A percentile compares a stretch with the other conserved stretches of the same genome.
These are phyloP conservation scores for Mycena rebaudengoi DNA, from an alignment of 768 basidiomycete species.

Conservation along the genomic window DNA sequence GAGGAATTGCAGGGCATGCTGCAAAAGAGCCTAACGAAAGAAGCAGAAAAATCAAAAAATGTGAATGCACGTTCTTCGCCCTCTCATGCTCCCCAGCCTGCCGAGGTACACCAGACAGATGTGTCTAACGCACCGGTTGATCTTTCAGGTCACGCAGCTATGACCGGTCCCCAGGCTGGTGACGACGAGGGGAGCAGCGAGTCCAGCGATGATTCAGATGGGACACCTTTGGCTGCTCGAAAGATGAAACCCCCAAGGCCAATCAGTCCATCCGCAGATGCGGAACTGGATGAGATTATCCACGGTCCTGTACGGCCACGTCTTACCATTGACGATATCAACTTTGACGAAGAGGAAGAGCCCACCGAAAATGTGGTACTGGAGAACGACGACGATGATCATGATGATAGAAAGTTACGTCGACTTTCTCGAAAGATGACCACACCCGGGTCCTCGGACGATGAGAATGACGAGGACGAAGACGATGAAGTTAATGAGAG, in stretches of 20 bases:
- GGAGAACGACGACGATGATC: conserved; percentile 23
- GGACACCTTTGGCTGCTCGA: conserved; percentile 5
- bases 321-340: conserved; percentile 37
- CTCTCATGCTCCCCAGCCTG: not conserved
- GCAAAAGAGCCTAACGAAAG: conserved; percentile 38
- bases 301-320: conserved; percentile 46
- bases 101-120: conserved; percentile 2
- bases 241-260: not conserved
- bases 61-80: conserved; percentile 18
- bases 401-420: conserved; percentile 30
- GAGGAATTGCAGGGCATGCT: conserved; percentile 49
- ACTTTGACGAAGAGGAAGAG: conserved; percentile 14
- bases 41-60: conserved; percentile 26
- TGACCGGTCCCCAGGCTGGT: not conserved
- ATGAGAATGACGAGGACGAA: conserved; percentile 53
- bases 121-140: conserved; percentile 13
- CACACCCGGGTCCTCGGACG: conserved; percentile 46
- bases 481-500: conserved; percentile 44
- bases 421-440: conserved; percentile 33
- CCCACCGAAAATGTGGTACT: conserved; percentile 18
- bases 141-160: conserved; percentile 1
- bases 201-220: conserved; percentile 16
- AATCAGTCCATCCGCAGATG: not conserved
- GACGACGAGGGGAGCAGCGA: conserved; percentile 7
- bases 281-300: conserved; percentile 50